Conservation (phyloP, 176 grass and related monocot genomes). For the Phragmites australis region DNA sequence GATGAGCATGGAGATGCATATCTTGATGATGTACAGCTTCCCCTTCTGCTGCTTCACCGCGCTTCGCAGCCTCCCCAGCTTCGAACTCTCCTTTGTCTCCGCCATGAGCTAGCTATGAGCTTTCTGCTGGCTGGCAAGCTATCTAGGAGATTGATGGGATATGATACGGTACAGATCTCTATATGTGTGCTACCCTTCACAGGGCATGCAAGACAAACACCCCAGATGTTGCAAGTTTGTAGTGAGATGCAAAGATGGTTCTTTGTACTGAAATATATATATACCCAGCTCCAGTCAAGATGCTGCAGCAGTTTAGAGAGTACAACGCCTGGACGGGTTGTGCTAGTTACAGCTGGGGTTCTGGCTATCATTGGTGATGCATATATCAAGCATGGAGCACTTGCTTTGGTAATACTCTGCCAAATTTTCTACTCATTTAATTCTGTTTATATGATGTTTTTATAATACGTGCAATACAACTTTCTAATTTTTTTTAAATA, state of each 20-base stretch:
- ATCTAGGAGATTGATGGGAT: not conserved
- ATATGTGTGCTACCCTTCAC: not conserved
- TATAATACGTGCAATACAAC: no score
- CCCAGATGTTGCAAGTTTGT: not conserved
- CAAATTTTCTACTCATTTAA: no score
- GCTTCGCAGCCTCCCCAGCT: constrained; percentile 48
- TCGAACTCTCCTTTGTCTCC: constrained; percentile 15
- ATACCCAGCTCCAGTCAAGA: no score
- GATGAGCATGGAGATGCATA: constrained; percentile 70
- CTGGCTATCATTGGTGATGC: no score
- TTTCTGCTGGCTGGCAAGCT: not conserved
- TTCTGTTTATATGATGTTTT: no score
- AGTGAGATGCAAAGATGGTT: not conserved
- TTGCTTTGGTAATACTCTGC: no score
- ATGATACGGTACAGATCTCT: not conserved
- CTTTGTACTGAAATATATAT: no score
- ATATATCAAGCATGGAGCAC: no score
- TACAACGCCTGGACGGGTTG: no score
- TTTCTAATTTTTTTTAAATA: no score
- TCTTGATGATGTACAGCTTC: constrained; percentile 71
- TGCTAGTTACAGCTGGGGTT: no score
- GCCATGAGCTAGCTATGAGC: not conserved
- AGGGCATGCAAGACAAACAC: not conserved
- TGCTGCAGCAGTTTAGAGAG: no score
- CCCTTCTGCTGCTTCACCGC: constrained; percentile 62